These are phyloP conservation scores for Ustilago nuda DNA, from an alignment of 1,284 basidiomycete genomes.

Conservation along the genomic window DNA sequence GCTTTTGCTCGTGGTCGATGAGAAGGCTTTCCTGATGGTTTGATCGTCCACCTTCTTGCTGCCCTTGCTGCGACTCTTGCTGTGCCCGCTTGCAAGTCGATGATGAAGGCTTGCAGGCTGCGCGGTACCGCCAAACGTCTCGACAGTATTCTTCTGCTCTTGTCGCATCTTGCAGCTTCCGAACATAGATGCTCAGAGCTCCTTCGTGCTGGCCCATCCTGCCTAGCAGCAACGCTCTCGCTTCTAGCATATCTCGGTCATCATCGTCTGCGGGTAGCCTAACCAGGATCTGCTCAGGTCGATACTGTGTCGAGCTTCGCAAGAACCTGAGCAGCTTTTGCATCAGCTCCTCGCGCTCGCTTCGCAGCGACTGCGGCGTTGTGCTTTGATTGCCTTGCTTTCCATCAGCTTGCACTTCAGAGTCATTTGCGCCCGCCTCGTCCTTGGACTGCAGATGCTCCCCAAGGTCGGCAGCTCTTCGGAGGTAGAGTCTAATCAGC, in stretches of 20 bases:
- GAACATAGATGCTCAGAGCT: constrained; percentile 91
- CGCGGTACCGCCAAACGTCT: constrained; percentile 44
- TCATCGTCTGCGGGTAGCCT: constrained; percentile 80
- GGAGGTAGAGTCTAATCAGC: constrained; percentile 84
- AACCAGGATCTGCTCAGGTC: constrained; percentile 82
- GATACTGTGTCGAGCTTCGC: constrained; percentile 78
- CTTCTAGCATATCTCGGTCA: constrained; percentile 76
- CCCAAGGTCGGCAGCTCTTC: constrained; percentile 72
- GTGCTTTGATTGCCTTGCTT: neutral
- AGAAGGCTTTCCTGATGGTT: constrained; percentile 45
- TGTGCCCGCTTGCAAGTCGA: neutral
- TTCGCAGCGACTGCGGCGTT: constrained; percentile 8
- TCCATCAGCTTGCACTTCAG: neutral
- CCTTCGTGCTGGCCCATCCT: constrained; percentile 89
- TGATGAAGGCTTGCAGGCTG: neutral
- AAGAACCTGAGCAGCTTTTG: constrained; percentile 82
- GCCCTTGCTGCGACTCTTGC: constrained; percentile 2
- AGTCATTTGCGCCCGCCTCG: neutral
- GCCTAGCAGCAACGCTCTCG: constrained; percentile 88
- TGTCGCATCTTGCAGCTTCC: constrained; percentile 80
- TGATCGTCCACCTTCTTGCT: constrained; percentile 16
- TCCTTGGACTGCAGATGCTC: constrained; percentile 7
- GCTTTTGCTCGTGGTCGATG: constrained; percentile 40
- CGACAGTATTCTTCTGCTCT: constrained; percentile 80
- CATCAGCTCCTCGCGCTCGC: constrained; percentile 73